Conservation (phyloP, 2,329 filamentous ascomycete species). For the Verticillium isaacii region DNA sequence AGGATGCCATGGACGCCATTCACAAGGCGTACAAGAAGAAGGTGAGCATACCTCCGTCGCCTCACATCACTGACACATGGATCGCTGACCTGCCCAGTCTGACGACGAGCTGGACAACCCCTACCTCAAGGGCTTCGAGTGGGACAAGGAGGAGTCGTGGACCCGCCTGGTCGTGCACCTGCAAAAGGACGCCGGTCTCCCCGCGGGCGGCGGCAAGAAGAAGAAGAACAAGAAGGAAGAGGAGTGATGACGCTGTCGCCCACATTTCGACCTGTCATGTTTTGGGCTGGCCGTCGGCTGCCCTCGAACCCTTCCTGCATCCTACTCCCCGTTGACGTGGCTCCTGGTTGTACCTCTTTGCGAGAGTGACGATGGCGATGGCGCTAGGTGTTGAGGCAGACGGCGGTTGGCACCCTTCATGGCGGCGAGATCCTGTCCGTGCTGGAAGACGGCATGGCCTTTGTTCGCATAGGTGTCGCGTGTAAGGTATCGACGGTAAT, state of each 20-base stretch:
- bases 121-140: conserved; percentile 91
- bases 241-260: conserved; percentile 18
- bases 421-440: neutral
- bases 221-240: conserved; percentile 60
- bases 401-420: neutral
- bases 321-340: neutral
- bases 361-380: neutral
- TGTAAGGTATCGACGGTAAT: neutral
- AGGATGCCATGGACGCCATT: conserved; percentile 93
- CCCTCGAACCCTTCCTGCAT: neutral
- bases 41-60: conserved; percentile 47
- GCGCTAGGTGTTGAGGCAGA: neutral
- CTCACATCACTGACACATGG: conserved; percentile 1
- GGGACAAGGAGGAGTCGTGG: conserved; percentile 91
- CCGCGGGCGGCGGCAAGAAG: conserved; percentile 47
- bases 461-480: neutral
- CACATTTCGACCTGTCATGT: neutral
- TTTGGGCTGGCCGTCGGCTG: neutral
- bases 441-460: neutral
- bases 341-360: neutral
- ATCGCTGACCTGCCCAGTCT: conserved; percentile 46
- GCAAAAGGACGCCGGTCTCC: conserved; percentile 55
- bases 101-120: conserved; percentile 88
- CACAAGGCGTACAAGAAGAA: conserved; percentile 97
- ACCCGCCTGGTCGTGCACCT: conserved; percentile 84